Conservation (phyloP, 1,284 basidiomycete species). For the Neolentinus lepideus region DNA sequence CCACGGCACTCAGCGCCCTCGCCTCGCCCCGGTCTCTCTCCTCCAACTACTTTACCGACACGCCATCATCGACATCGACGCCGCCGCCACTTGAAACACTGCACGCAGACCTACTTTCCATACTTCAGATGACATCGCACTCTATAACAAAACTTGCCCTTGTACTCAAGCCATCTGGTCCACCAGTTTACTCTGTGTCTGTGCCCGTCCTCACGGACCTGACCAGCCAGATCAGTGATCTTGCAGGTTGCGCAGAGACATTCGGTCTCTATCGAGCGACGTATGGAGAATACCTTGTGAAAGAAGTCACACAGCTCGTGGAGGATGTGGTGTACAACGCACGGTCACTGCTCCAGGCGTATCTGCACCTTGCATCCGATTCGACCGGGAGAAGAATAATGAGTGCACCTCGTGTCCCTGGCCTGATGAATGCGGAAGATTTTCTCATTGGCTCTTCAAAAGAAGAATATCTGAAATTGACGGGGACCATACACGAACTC, state of each 20-base stretch:
- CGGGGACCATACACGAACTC: slow-evolving; percentile 58
- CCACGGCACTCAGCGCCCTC: slow-evolving; percentile 25
- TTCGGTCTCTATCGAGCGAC: slow-evolving; percentile 27
- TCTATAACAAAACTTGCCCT: slow-evolving; percentile 60
- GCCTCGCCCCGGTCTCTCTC: background rate
- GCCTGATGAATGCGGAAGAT: slow-evolving; percentile 2
- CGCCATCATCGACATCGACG: slow-evolving; percentile 13
- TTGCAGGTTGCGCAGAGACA: slow-evolving; percentile 51
- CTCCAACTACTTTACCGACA: background rate
- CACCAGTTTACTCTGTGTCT: slow-evolving; percentile 47
- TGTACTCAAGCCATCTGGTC: slow-evolving; percentile 49
- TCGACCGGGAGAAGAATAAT: slow-evolving; percentile 3
- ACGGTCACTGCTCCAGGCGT: slow-evolving; percentile 30
- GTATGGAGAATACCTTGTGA: slow-evolving; percentile 49
- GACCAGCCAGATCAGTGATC: slow-evolving; percentile 40
- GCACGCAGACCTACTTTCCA: slow-evolving; percentile 49
- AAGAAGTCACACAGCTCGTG: slow-evolving; percentile 36
- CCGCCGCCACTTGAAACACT: slow-evolving; percentile 30
- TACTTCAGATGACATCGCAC: slow-evolving; percentile 55
- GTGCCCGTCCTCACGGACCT: slow-evolving; percentile 53
- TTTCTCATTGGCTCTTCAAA: background rate
- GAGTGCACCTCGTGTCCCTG: slow-evolving; percentile 8
- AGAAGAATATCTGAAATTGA: slow-evolving; percentile 52
- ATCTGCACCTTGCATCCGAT: slow-evolving; percentile 21
- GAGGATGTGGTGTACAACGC: slow-evolving; percentile 41